phyloP scores from a whole-genome alignment of 1,284 basidiomycete species.

The Rhodofomes roseus region DNA sequence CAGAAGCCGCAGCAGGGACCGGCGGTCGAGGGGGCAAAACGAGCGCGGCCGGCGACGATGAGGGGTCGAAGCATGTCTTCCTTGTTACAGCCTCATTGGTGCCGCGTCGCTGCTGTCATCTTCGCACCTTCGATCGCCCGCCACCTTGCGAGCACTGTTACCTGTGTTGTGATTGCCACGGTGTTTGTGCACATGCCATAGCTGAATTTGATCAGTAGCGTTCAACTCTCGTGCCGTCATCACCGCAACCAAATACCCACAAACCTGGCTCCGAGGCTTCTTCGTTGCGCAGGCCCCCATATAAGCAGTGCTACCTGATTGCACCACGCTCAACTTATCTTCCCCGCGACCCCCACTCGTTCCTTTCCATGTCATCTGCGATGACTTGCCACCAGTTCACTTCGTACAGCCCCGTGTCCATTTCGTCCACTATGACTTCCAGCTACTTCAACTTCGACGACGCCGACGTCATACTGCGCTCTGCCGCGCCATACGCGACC shows the following conservation, averaged over 20 bases:
- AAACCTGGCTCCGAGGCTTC: background rate
- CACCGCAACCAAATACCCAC: background rate
- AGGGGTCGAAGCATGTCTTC: background rate
- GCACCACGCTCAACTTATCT: background rate
- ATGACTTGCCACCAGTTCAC: background rate
- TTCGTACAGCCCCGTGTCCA: background rate
- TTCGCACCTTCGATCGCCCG: background rate
- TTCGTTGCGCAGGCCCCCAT: background rate
- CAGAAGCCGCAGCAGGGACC: constrained; percentile 20
- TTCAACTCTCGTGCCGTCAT: background rate
- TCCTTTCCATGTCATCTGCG: background rate
- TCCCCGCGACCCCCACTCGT: background rate
- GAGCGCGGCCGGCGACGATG: constrained; percentile 16
- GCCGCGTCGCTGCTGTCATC: background rate
- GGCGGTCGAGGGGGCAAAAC: constrained; percentile 13
- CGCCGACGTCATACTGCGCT: constrained; percentile 54
- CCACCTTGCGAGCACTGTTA: background rate
- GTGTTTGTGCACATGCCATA: background rate
- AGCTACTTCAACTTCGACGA: constrained; percentile 40
- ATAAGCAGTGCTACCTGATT: background rate
- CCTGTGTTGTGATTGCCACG: background rate
- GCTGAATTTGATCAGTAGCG: background rate
- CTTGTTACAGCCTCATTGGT: background rate
- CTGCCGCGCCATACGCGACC: constrained; percentile 26
- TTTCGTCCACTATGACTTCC: constrained; percentile 14